phyloP scores from a whole-genome alignment of 768 basidiomycete genomes.

The Termitomyces sp. region DNA sequence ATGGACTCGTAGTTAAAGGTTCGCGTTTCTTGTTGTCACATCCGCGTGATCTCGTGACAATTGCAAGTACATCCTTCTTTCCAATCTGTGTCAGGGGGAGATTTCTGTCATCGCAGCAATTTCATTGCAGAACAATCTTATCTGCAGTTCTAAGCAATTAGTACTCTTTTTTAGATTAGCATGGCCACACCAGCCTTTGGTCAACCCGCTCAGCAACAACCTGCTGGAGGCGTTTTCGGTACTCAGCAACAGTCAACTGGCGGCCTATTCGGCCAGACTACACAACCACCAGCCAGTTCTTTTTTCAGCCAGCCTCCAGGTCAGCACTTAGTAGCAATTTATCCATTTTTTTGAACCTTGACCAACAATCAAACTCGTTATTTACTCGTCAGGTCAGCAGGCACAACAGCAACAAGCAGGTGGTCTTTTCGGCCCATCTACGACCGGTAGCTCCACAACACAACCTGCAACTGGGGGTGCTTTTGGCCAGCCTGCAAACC shows the following conservation, averaged over 20 bases:
- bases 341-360: neutral
- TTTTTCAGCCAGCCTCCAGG: conserved; percentile 25
- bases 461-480: conserved; percentile 16
- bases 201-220: conserved; percentile 19
- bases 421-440: conserved; percentile 14
- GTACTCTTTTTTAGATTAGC: neutral
- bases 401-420: conserved; percentile 23
- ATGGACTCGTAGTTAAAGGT: neutral
- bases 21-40: conserved; percentile 1
- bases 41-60: conserved; percentile 4
- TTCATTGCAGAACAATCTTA: conserved; percentile 14
- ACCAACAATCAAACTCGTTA: neutral
- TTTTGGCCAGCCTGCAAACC: conserved; percentile 18
- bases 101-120: neutral
- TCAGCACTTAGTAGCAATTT: conserved; percentile 13
- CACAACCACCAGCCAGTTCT: conserved; percentile 7
- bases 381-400: conserved; percentile 28
- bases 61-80: neutral
- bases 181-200: conserved; percentile 25
- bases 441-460: conserved; percentile 2
- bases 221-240: conserved; percentile 23
- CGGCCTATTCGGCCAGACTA: conserved; percentile 22
- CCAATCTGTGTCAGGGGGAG: neutral
- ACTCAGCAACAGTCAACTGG: conserved; percentile 17
- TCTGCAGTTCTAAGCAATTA: conserved; percentile 24